These are phyloP conservation scores for Lactarius akahatsu DNA, from an alignment of 768 basidiomycete genomes.

Conservation along the genomic window DNA sequence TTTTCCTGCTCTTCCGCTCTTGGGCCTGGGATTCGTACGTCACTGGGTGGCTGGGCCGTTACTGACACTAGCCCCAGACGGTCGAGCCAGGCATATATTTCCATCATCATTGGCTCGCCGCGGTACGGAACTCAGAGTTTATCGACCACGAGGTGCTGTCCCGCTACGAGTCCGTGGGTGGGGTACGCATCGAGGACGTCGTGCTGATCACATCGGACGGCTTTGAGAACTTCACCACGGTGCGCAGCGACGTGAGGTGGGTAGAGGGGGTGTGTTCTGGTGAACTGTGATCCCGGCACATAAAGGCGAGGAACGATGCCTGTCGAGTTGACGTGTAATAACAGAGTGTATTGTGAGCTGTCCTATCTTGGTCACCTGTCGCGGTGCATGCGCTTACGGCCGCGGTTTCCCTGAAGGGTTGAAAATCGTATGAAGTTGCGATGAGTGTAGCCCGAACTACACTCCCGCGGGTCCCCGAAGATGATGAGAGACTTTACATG, in stretches of 20 bases:
- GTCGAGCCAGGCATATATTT: constrained; percentile 92
- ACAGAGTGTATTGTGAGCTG: not conserved
- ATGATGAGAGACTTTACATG: not conserved
- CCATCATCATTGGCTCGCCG: constrained; percentile 70
- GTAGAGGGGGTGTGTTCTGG: constrained; percentile 83
- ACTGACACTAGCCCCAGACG: constrained; percentile 49
- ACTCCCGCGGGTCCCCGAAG: not conserved
- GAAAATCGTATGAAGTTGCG: not conserved
- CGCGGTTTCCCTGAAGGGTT: not conserved
- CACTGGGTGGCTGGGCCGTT: not conserved
- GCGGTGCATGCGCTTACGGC: not conserved
- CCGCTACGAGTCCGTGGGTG: constrained; percentile 80
- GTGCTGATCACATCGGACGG: constrained; percentile 73
- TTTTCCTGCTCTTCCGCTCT: not conserved
- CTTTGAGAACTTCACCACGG: constrained; percentile 82
- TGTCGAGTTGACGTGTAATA: not conserved
- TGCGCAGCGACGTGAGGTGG: constrained; percentile 79
- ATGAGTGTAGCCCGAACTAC: not conserved
- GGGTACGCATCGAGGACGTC: constrained; percentile 93
- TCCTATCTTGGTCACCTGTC: not conserved
- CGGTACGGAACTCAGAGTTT: constrained; percentile 58
- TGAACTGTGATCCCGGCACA: constrained; percentile 33
- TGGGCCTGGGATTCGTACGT: not conserved
- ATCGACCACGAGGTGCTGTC: constrained; percentile 70
- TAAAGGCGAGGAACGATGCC: not conserved